Evolutionary conservation across 1,284 basidiomycete species (phyloP).

Genomic region (Apiotrichum domesticum): DNA sequence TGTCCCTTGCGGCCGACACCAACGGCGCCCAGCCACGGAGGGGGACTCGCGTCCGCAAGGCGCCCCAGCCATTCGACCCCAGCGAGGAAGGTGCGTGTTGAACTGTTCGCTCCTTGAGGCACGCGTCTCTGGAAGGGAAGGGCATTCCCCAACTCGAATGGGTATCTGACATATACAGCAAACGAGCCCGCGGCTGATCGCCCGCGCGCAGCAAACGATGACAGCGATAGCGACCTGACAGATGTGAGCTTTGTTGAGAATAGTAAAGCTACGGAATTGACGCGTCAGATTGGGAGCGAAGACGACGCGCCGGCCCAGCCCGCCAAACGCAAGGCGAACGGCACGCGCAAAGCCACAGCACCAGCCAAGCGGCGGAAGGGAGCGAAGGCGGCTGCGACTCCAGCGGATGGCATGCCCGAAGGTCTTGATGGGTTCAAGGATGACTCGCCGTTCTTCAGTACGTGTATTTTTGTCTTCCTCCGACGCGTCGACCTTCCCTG

Average conservation of each 20-base stretch:
- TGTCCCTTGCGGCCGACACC: conserved; percentile 16
- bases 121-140: no score
- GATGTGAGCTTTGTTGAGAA: background rate
- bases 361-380: conserved; percentile 13
- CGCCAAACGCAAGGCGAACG: conserved; percentile 17
- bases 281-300: conserved; percentile 4
- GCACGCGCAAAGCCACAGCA: conserved; percentile 5
- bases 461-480: conserved; percentile 2
- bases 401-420: conserved; percentile 9
- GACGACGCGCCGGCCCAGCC: conserved; percentile 3
- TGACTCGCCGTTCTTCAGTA: conserved; percentile 38
- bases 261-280: no score
- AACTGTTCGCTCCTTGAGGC: no score
- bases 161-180: no score
- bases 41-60: conserved; percentile 33
- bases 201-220: background rate
- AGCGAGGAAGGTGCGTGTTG: background rate
- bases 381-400: conserved; percentile 4
- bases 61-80: conserved; percentile 29
- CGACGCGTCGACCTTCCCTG: background rate
- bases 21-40: conserved; percentile 29
- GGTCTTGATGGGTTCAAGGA: conserved; percentile 29
- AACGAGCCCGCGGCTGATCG: background rate
- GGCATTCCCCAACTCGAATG: no score
- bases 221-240: background rate